Percentiles rank a stretch among this genome's conserved stretches.
Conservation (phyloP, 1,284 basidiomycete species). For the Cryptococcus sp. region DNA sequence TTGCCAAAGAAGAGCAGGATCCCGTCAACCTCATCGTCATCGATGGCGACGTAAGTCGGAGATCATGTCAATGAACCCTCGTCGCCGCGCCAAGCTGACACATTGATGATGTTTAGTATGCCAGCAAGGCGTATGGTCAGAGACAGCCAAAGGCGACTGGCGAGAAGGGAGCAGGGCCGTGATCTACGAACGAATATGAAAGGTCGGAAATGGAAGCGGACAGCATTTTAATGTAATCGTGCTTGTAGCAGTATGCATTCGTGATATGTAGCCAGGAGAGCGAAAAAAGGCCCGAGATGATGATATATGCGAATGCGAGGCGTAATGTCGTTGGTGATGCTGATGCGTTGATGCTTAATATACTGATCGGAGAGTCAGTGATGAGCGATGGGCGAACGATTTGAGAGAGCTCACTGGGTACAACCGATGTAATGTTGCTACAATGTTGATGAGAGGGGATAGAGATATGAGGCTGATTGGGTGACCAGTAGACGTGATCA, state of each 20-base stretch:
- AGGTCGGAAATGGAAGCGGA: background rate
- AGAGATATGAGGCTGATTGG: background rate
- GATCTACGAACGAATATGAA: background rate
- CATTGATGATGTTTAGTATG: conserved; percentile 36
- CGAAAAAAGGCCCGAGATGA: background rate
- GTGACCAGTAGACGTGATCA: background rate
- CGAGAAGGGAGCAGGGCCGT: conserved; percentile 15
- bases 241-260: too few relatives aligned
- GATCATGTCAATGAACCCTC: background rate
- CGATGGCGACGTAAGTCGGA: conserved; percentile 51
- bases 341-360: background rate
- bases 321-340: background rate
- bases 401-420: too few relatives aligned
- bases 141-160: conserved; percentile 26
- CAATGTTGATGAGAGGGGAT: too few relatives aligned
- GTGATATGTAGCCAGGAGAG: too few relatives aligned
- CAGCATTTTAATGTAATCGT: background rate
- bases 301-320: background rate
- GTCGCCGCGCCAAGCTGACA: background rate
- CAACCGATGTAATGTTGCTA: too few relatives aligned
- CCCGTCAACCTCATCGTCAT: conserved; percentile 80
- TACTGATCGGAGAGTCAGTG: too few relatives aligned
- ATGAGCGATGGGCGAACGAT: too few relatives aligned
- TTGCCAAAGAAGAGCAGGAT: conserved; percentile 67
- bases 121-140: conserved; percentile 51